Conservation (phyloP, 1,284 basidiomycete genomes). For the Tylopilus orsonianus region DNA sequence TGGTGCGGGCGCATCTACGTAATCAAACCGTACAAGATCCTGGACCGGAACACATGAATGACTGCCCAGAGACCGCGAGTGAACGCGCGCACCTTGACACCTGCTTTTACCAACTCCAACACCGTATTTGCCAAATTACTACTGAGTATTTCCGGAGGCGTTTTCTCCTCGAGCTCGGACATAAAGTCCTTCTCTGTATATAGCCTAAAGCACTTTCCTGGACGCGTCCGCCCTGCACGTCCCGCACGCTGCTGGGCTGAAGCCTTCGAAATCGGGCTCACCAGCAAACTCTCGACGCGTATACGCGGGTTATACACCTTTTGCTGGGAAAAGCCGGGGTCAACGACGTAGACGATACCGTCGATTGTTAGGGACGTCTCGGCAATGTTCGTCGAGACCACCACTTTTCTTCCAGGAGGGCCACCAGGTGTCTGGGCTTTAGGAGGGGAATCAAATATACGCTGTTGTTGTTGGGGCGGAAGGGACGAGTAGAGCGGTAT, state of each 20-base stretch:
- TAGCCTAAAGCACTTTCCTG: conserved; percentile 95
- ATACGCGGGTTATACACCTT: conserved; percentile 98
- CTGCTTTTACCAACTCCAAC: conserved; percentile 91
- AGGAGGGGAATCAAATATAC: conserved; percentile 91
- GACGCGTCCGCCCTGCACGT: conserved; percentile 92
- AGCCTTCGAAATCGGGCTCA: conserved; percentile 95
- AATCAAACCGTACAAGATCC: conserved; percentile 93
- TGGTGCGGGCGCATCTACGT: conserved; percentile 95
- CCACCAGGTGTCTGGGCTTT: conserved; percentile 59
- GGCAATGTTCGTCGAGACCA: conserved; percentile 96
- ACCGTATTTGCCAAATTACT: conserved; percentile 94
- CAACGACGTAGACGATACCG: conserved; percentile 98
- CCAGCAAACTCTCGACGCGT: conserved; percentile 91
- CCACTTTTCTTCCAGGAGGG: conserved; percentile 89
- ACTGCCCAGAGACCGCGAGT: conserved; percentile 2
- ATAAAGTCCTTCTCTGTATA: conserved; percentile 99
- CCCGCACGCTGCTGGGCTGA: conserved; percentile 96
- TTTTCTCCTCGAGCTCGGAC: conserved; percentile 92
- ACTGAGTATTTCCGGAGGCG: conserved; percentile 92
- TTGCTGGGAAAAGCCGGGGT: conserved; percentile 96
- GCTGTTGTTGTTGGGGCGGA: conserved; percentile 90
- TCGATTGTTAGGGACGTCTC: conserved; percentile 98
- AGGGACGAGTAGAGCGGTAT: conserved; percentile 94
- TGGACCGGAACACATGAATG: conserved; percentile 29
- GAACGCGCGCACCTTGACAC: conserved; percentile 59